Evolutionary conservation across 805 yeast genomes (phyloP).

Genomic region (Candida chauliodis): DNA sequence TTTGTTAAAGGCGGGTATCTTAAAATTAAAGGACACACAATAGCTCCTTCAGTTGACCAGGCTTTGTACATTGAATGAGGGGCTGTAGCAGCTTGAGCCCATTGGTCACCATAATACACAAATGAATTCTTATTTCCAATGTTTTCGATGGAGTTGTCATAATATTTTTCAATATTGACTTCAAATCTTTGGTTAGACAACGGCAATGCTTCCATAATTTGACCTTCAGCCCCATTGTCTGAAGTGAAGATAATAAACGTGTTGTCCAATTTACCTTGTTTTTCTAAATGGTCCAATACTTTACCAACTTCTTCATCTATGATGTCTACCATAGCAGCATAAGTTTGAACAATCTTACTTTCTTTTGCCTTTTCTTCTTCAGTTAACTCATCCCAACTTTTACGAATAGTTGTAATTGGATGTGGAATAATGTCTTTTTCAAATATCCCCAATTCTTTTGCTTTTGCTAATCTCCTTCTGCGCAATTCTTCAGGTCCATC

Average conservation of each 20-base stretch:
- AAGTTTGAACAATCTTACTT: constrained; percentile 48
- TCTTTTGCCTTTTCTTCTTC: constrained; percentile 34
- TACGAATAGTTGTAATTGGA: constrained; percentile 39
- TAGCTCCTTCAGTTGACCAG: constrained; percentile 62
- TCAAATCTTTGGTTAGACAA: constrained; percentile 24
- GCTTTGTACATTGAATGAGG: constrained; percentile 52
- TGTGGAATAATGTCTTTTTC: constrained; percentile 44
- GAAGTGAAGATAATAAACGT: constrained; percentile 58
- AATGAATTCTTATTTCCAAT: constrained; percentile 48
- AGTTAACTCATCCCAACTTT: constrained; percentile 42
- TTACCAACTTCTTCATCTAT: constrained; percentile 52
- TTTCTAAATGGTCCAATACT: constrained; percentile 40
- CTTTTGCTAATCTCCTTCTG: constrained; percentile 33
- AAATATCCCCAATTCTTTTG: constrained; percentile 44
- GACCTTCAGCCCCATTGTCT: constrained; percentile 65
- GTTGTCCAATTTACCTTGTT: constrained; percentile 45
- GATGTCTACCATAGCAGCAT: constrained; percentile 63
- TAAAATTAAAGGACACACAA: constrained; percentile 52
- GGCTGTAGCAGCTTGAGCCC: constrained; percentile 64
- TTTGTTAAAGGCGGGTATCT: constrained; percentile 36
- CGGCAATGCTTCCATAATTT: constrained; percentile 55
- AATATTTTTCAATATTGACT: constrained; percentile 27
- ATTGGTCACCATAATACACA: constrained; percentile 51
- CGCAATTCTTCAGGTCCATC: constrained; percentile 48
- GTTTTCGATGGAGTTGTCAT: constrained; percentile 43